Evolutionary conservation across 495 filamentous ascomycete genomes (phyloP), one percentile per base, ranked within the genome.

Genomic region (Xeromyces bisporus): DNA sequence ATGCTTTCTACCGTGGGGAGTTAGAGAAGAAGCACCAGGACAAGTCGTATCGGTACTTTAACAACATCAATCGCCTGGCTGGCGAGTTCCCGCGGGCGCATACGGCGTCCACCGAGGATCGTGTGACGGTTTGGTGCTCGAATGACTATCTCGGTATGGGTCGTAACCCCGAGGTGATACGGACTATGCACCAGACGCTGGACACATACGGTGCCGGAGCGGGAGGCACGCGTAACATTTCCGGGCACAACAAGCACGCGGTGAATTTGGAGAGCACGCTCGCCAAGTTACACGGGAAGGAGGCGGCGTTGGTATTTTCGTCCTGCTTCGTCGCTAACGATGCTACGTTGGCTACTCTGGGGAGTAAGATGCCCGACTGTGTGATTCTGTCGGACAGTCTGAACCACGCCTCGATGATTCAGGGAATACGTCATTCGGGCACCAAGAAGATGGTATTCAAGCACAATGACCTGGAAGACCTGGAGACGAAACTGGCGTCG

Each of bases 141-240:
- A 97, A 97, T 46, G 89, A 97, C 56, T 97, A 97, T 50, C 67
- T 97, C 7, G 89, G 89, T 35, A 97, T 97, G 89, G 87, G 89
- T 13, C 71, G 84, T 35, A 96, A 96, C 51, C 69, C 68, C 2
- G 63, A 83, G 17, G 91, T 97, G 3, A 58, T 97, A 38, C 74
- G 82, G 55, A 60, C 72, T 1, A 97, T 96, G 89, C 91, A 97
- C 48, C 66, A 84, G 40, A 93, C 89, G 6, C 66, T 97, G 3
- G 89, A 97, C 39, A 80, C 71, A 43, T 96, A 97, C 46, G 89
- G 89, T 24, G 84, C 91, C 11, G 89, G 89, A 32, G 89, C 89
- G 18, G 89, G 89, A 28, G 89, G 89, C 35, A 97, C 89, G 15
- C 69, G 89, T 31, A 97, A 97, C 50, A 97, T 97, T 39, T 96